A percentile compares a stretch with the other conserved stretches of the same genome.
These are phyloP conservation scores for Wickerhamiella cacticola DNA, from an alignment of 805 yeast species.

Conservation along the genomic window DNA sequence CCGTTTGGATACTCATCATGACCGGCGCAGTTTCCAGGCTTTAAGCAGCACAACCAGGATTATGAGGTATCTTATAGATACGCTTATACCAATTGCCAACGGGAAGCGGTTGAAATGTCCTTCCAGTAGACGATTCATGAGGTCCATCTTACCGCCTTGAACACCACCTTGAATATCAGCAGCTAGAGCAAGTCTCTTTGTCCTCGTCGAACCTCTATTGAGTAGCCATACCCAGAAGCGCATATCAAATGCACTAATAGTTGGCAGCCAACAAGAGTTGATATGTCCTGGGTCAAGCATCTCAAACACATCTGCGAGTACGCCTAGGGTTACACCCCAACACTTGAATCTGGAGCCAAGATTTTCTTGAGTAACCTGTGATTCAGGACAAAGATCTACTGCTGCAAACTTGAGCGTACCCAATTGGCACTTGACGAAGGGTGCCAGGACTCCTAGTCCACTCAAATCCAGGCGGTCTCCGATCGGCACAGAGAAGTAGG, in stretches of 20 bases:
- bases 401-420: slow-evolving; percentile 27
- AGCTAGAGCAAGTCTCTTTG: slow-evolving; percentile 7
- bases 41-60: background rate
- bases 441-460: slow-evolving; percentile 14
- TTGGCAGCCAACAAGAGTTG: slow-evolving; percentile 19
- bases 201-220: slow-evolving; percentile 8
- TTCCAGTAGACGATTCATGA: slow-evolving; percentile 20
- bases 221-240: slow-evolving; percentile 18
- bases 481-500: slow-evolving; percentile 20
- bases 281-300: slow-evolving; percentile 20
- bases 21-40: background rate
- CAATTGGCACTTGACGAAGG: slow-evolving; percentile 15
- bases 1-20: background rate
- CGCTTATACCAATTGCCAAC: slow-evolving; percentile 15
- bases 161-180: slow-evolving; percentile 8
- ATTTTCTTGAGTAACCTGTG: slow-evolving; percentile 2
- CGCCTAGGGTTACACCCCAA: slow-evolving; percentile 32
- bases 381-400: slow-evolving; percentile 20
- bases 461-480: slow-evolving; percentile 20
- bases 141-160: slow-evolving; percentile 20
- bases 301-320: slow-evolving; percentile 27
- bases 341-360: slow-evolving; percentile 20
- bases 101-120: slow-evolving; percentile 23
- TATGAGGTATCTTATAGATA: background rate
- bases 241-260: slow-evolving; percentile 23